These are phyloP conservation scores for Nigrospora oryzae DNA, from an alignment of 2,329 filamentous ascomycete species.

Conservation along the genomic window DNA sequence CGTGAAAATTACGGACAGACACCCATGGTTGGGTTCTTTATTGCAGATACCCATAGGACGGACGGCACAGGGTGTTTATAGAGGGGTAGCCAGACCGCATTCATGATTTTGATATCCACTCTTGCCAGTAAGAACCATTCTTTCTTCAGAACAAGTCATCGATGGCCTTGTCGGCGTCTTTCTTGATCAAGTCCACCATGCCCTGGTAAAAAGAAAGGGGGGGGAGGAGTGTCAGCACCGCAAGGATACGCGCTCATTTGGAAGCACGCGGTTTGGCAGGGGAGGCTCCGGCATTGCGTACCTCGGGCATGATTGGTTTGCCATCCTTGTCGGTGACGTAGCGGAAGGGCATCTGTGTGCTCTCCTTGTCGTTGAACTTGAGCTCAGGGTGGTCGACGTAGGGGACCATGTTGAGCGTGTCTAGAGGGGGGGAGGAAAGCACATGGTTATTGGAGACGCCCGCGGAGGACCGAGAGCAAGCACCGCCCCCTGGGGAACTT, in stretches of 20 bases:
- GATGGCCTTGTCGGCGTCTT: slow-evolving; percentile 88
- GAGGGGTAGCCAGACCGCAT: too few species aligned
- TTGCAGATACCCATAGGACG: too few species aligned
- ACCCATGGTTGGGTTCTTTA: too few species aligned
- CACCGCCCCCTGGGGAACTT: slow-evolving; percentile 16
- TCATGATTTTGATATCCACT: not conserved
- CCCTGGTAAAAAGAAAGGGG: slow-evolving; percentile 60
- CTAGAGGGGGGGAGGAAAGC: slow-evolving; percentile 31
- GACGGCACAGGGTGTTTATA: too few species aligned
- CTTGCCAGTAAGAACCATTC: not conserved
- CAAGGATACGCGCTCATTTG: not conserved
- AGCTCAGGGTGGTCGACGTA: slow-evolving; percentile 88
- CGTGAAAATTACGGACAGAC: too few species aligned
- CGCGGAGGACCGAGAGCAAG: too few species aligned
- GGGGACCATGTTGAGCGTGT: slow-evolving; percentile 66
- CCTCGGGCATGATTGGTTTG: slow-evolving; percentile 84
- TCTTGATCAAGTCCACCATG: slow-evolving; percentile 89
- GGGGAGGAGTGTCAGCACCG: slow-evolving; percentile 15
- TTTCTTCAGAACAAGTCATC: slow-evolving; percentile 64
- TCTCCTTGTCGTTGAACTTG: slow-evolving; percentile 83
- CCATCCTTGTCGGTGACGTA: slow-evolving; percentile 74
- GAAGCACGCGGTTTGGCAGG: too few species aligned
- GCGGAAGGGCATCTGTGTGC: slow-evolving; percentile 95
- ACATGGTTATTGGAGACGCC: too few species aligned
- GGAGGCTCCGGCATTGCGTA: slow-evolving; percentile 29